Base-by-base conservation (phyloP, 2,329 filamentous ascomycete genomes). In the Penicillium decumbens region DNA sequence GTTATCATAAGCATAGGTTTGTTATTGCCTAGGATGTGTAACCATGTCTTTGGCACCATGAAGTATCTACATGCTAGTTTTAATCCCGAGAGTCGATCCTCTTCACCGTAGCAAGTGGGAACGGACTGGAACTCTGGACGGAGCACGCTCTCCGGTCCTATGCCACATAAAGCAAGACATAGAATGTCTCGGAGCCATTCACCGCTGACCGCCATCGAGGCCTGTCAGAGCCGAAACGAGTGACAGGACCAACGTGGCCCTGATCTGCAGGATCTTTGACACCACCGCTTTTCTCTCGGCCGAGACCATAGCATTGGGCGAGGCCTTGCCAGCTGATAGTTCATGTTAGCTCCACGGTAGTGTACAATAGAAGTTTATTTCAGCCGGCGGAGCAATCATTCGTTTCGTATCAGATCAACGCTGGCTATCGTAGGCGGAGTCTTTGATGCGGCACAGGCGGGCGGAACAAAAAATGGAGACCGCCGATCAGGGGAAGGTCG, bases 401-500 rank as follows among this genome's bases (percentile, higher is more conserved):
- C 46, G 20, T 42, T 32, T 49, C 24, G 20, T 28, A 30, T 30
- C 15, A 43, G 41, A 50, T n/a, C 29, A 25, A 30, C n/a, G 39
- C 27, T n/a, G 51, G 28, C 41, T 49, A 12, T 44, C 27, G 51
- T 50, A 48, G 41, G 49, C 43, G 44, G 40, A 20, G 39, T 45
- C 8, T 38, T 23, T 33, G 42, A 30, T 46, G 45, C 23, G 42
- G 39, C 37, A 46, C 33, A 32, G 28, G n/a, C n/a, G 30, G 40
- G 37, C 32, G 37, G 37, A 55, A 57, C 35, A 55, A 47, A 45
- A 51, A 51, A 50, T 39, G 30, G 41, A 44, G 33, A 18, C 23
- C 45, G 51, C 50, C 44, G 50, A 57, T 57, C 56, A 55, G 53
- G 49, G 47, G 50, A 33, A 28, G 23, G 30, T 23, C 24, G 25